Conservation (phyloP, 345 rosid species). For the Euphorbia tirucalli region DNA sequence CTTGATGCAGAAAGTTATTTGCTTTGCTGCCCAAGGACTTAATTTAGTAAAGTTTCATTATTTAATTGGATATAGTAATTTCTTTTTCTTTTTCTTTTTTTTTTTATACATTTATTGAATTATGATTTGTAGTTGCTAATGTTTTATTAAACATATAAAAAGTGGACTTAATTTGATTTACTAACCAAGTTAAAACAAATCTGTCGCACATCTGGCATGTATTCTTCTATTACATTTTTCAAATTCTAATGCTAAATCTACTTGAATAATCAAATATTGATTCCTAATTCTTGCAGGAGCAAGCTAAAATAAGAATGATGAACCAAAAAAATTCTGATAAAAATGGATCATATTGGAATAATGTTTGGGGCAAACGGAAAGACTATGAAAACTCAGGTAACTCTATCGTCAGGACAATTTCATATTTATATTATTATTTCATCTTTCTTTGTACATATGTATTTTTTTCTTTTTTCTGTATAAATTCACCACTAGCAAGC, state of each 20-base stretch:
- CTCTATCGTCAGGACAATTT: not conserved
- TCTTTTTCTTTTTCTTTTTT: no score
- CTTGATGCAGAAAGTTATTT: not conserved
- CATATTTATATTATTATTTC: not conserved
- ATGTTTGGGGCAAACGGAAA: slow-evolving; percentile 62
- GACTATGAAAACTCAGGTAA: slow-evolving; percentile 61
- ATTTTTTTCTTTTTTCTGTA: not conserved
- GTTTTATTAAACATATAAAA: no score
- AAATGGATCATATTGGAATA: slow-evolving; percentile 61
- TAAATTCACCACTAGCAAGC: not conserved
- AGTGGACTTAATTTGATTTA: no score
- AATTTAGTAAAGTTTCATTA: not conserved
- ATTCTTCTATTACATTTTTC: not conserved
- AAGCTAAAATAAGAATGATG: slow-evolving; percentile 77
- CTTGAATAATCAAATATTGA: not conserved
- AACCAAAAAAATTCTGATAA: slow-evolving; percentile 49
- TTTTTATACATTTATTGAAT: not conserved
- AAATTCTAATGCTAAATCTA: slow-evolving; percentile 2
- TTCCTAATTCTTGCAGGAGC: slow-evolving; percentile 42
- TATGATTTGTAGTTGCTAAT: not conserved
- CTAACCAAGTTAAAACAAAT: not conserved
- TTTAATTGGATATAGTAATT: not conserved
- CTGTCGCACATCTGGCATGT: not conserved
- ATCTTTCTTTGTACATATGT: not conserved
- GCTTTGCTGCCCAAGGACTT: not conserved